Conservation (phyloP, 176 grass and related monocot genomes). For the Rhynchospora pubera region DNA sequence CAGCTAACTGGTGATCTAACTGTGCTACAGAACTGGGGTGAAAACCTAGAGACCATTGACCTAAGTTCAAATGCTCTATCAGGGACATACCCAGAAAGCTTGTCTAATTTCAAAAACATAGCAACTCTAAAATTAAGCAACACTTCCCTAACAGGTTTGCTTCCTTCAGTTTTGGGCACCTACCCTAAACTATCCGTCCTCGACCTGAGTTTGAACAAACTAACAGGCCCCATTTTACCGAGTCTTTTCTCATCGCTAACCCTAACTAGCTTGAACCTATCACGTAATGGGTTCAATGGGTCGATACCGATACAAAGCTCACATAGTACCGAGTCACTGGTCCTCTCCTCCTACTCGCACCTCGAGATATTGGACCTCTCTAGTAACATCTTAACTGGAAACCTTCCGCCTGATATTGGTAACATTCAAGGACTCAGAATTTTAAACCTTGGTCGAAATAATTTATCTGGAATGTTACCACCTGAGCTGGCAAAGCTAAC, state of each 20-base stretch:
- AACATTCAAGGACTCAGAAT: conserved; percentile 65
- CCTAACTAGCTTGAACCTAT: conserved; percentile 70
- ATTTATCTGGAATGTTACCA: conserved; percentile 70
- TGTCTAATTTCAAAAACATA: conserved; percentile 67
- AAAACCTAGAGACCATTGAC: conserved; percentile 59
- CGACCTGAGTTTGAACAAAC: conserved; percentile 73
- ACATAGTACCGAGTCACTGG: conserved; percentile 63
- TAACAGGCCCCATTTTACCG: conserved; percentile 66
- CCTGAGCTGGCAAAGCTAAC: conserved; percentile 65
- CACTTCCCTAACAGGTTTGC: conserved; percentile 59
- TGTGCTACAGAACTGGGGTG: conserved; percentile 58
- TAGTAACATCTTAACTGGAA: conserved; percentile 59
- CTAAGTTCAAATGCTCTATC: conserved; percentile 79
- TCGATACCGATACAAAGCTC: conserved; percentile 63
- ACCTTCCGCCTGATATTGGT: conserved; percentile 71
- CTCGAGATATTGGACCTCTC: conserved; percentile 81
- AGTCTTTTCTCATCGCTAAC: conserved; percentile 51
- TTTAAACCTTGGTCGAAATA: conserved; percentile 61
- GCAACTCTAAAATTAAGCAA: conserved; percentile 65
- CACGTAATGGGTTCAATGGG: conserved; percentile 72
- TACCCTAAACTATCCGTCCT: conserved; percentile 71
- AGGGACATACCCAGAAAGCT: conserved; percentile 72
- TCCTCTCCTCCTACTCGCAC: conserved; percentile 45
- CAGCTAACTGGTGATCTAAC: conserved; percentile 54
- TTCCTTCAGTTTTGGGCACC: conserved; percentile 68